Conservation (phyloP, 305 asterid genomes). For the Plantago lanceolata region DNA sequence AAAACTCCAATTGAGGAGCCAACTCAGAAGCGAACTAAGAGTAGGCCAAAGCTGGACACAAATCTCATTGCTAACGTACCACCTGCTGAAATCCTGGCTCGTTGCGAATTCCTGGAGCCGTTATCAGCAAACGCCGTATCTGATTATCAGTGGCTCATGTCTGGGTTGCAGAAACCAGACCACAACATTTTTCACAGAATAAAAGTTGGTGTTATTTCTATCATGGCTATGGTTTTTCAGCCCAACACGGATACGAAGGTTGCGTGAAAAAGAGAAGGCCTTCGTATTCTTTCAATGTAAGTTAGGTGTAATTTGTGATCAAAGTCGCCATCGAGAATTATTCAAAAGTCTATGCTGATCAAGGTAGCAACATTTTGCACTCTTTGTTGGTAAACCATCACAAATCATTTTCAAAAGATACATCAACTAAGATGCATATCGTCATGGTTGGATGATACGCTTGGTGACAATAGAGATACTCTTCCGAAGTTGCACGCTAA, state of each 20-base stretch:
- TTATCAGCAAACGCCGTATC: constrained; percentile 54
- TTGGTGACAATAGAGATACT: too few relatives aligned
- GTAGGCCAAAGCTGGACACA: constrained; percentile 71
- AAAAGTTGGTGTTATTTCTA: constrained; percentile 9
- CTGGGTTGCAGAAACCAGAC: constrained; percentile 41
- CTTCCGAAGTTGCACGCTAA: too few relatives aligned
- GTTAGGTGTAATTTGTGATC: too few relatives aligned
- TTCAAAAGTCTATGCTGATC: too few relatives aligned
- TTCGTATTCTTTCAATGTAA: too few relatives aligned
- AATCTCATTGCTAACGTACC: constrained; percentile 63
- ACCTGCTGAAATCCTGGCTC: constrained; percentile 59
- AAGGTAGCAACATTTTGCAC: too few relatives aligned
- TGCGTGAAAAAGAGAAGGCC: too few relatives aligned
- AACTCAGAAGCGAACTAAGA: constrained; percentile 23
- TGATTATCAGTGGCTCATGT: constrained; percentile 66
- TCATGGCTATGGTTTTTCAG: not conserved
- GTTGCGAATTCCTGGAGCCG: constrained; percentile 79
- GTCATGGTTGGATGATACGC: too few relatives aligned
- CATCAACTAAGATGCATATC: too few relatives aligned
- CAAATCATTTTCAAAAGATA: too few relatives aligned
- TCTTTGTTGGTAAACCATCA: too few relatives aligned
- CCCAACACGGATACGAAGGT: not conserved
- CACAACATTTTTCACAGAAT: not conserved
- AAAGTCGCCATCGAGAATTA: too few relatives aligned
- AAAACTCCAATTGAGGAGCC: constrained; percentile 33